Conservation (phyloP, 257 asterid genomes). For the Fraxinus quadrangulata region DNA sequence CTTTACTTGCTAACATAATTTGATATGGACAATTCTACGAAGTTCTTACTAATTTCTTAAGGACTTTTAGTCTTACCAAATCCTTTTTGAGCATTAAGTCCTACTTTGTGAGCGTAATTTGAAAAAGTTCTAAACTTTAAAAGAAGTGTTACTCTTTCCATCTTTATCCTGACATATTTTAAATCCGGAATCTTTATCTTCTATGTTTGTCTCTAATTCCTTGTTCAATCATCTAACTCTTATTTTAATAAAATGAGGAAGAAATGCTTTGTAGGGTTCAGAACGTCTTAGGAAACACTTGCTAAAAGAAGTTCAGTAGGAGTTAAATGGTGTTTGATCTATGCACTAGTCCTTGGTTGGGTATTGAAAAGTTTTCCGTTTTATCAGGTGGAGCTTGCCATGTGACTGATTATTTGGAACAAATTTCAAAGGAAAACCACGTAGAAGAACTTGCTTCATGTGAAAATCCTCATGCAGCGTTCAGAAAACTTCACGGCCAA, state of each 20-base stretch:
- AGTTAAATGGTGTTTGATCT: not conserved
- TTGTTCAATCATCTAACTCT: not conserved
- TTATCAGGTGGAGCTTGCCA: slow-evolving; percentile 41
- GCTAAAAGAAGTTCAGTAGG: slow-evolving; percentile 5
- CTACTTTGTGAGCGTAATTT: slow-evolving; percentile 2
- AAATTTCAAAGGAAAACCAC: slow-evolving; percentile 35
- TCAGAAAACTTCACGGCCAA: slow-evolving; percentile 35
- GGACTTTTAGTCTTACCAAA: slow-evolving; percentile 1
- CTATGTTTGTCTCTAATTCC: not conserved
- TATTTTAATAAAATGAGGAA: not conserved
- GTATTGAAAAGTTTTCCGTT: slow-evolving; percentile 18
- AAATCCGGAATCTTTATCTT: not conserved
- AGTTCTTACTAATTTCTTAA: slow-evolving; percentile 8
- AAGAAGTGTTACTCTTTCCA: not conserved
- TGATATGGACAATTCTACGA: not conserved
- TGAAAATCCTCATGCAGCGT: slow-evolving; percentile 36
- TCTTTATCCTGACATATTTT: not conserved
- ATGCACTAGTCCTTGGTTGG: slow-evolving; percentile 22
- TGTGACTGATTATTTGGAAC: slow-evolving; percentile 38
- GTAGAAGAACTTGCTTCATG: slow-evolving; percentile 35
- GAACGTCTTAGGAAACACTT: slow-evolving; percentile 1
- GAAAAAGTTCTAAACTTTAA: not conserved
- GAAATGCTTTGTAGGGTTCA: not conserved
- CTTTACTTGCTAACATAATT: slow-evolving; percentile 23
- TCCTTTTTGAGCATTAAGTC: slow-evolving; percentile 3